Base-by-base conservation (phyloP, 1,139 yeast genomes). In the Blastobotrys ciferrii region DNA sequence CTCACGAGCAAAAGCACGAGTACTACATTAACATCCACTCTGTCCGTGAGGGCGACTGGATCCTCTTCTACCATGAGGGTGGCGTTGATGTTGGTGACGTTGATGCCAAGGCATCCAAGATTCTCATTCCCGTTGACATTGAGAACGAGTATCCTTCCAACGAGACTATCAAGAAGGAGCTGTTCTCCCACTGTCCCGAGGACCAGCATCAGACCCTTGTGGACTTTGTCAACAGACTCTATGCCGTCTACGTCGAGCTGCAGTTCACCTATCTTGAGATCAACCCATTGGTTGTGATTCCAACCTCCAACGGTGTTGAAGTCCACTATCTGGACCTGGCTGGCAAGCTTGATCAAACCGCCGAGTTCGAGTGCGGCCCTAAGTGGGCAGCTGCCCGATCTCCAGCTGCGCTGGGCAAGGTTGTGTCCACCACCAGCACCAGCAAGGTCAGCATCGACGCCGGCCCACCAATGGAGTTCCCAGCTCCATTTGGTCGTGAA, bases 21-120 rank as follows among this genome's bases (percentile, higher is more conserved):
- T 72, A 72, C 64, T 72, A 72, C 62, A 72, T 72, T 62, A 73
- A 73, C 64, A 73, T 72, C 58, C 70, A 72, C 68, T 72, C 76
- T 5, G 73, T 70, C 44, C 68, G 77, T 45, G 76, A 72, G 56
- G 76, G 76, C 32, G 76, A 72, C 64, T 69, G 73, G 72, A 73
- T 72, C 49, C 66, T 72, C 52, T 72, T 72, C 58, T 72, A 73
- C 63, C 75, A 72, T 60, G 77, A 73, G 58, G 76, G 76, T 43
- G 76, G 76, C 56, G 76, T 72, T 36, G 77, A 72, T 49, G 77
- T 72, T 32, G 76, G 76, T 45, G 77, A 72, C 51, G 76, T 72
- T 39, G 76, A 72, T 53, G 64, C 76, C 49, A 72, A 72, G 67
- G 76, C 76, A 28, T 61, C 72, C 42, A 70, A 70, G 64, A 58